phyloP scores from a whole-genome alignment of 805 yeast species.

The Candida nonsorbophila region DNA sequence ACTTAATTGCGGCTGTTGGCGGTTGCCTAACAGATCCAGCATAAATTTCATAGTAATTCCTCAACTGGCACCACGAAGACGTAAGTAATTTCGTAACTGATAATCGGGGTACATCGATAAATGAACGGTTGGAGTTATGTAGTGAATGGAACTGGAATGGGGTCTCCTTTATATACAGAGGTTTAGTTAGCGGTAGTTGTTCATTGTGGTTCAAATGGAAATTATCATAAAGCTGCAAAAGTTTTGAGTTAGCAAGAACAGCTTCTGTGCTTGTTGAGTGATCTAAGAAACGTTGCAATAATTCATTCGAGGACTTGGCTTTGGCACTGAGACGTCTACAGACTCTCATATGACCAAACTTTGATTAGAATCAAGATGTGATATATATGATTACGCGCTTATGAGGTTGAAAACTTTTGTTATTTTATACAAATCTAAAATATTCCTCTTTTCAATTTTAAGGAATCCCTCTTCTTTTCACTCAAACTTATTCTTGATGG shows the following conservation, averaged over 20 bases:
- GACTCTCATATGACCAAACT: too few species aligned
- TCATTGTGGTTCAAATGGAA: conserved; percentile 5
- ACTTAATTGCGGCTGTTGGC: conserved; percentile 34
- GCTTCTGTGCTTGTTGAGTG: too few species aligned
- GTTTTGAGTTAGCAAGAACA: too few species aligned
- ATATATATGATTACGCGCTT: too few species aligned
- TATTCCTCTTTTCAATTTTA: conserved; percentile 41
- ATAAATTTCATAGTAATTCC: conserved; percentile 48
- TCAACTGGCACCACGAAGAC: conserved; percentile 64
- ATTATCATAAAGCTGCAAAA: conserved; percentile 5
- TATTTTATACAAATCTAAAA: too few species aligned
- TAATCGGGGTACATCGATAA: conserved; percentile 28
- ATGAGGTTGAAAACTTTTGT: too few species aligned
- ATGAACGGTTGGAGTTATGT: conserved; percentile 17
- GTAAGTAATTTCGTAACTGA: conserved; percentile 60
- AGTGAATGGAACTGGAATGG: conserved; percentile 24
- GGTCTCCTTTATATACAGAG: conserved; percentile 6
- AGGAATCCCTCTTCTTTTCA: conserved; percentile 41
- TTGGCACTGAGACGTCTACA: too few species aligned
- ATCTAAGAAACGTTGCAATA: too few species aligned
- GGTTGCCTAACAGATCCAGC: conserved; percentile 27
- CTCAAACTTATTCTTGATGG: conserved; percentile 31
- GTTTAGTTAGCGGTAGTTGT: conserved; percentile 11
- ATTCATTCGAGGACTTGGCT: too few species aligned
- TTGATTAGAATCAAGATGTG: too few species aligned